Evolutionary conservation across 306 rosid species (phyloP).

Genomic region (Astragalus membranaceus): DNA sequence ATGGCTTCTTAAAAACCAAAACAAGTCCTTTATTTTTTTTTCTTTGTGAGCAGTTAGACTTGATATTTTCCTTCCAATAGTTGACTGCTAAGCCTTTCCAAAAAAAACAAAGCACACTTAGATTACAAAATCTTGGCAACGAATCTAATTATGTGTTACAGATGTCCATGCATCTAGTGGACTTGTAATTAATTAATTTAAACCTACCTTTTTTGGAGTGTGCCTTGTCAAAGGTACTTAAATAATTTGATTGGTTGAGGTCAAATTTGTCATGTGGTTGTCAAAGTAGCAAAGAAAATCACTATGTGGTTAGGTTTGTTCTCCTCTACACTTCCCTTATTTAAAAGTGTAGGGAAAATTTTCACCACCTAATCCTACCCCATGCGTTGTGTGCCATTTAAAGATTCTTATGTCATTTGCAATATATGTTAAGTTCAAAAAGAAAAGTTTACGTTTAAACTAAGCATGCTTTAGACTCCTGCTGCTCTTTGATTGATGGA

Average conservation of each 20-base stretch:
- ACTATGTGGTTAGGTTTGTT: slow-evolving; percentile 56
- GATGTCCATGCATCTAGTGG: slow-evolving; percentile 37
- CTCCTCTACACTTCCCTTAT: slow-evolving; percentile 19
- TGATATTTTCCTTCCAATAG: slow-evolving; percentile 37
- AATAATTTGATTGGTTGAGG: slow-evolving; percentile 26
- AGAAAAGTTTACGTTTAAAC: slow-evolving; percentile 14
- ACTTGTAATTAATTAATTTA: slow-evolving; percentile 5
- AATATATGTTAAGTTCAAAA: slow-evolving; percentile 35
- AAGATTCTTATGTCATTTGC: slow-evolving; percentile 48
- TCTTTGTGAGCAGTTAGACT: slow-evolving; percentile 37
- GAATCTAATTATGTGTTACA: slow-evolving; percentile 26
- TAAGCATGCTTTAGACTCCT: slow-evolving; percentile 17
- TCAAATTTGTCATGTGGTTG: slow-evolving; percentile 42
- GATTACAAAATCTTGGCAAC: slow-evolving; percentile 30
- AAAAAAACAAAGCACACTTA: background rate
- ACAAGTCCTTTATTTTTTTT: slow-evolving; percentile 27
- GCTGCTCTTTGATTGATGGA: slow-evolving; percentile 19
- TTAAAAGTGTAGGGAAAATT: slow-evolving; percentile 18
- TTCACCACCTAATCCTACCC: slow-evolving; percentile 68
- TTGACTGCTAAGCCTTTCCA: slow-evolving; percentile 33
- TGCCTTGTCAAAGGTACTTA: slow-evolving; percentile 27
- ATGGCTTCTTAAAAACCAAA: slow-evolving; percentile 13
- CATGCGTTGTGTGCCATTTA: slow-evolving; percentile 32
- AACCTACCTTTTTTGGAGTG: slow-evolving; percentile 19
- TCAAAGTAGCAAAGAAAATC: slow-evolving; percentile 48